Evolutionary conservation across 768 basidiomycete species (phyloP).

Genomic region (Lactarius sanguifluus): DNA sequence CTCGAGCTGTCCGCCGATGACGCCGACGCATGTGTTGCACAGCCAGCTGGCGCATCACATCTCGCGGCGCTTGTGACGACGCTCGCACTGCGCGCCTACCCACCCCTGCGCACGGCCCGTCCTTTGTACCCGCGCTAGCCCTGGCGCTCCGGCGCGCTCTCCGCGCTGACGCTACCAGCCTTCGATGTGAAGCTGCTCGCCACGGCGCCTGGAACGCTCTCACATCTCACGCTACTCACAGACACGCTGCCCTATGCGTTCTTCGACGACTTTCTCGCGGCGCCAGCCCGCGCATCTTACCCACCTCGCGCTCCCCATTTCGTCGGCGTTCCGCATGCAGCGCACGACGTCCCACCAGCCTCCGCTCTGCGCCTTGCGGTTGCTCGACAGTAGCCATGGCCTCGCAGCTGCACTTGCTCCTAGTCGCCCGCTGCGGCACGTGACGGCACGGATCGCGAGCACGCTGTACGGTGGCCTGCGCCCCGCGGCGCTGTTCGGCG

Average conservation of each 20-base stretch:
- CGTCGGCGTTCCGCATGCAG: constrained; percentile 9
- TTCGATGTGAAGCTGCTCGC: constrained; percentile 33
- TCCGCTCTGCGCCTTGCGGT: constrained; percentile 29
- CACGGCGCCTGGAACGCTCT: constrained; percentile 32
- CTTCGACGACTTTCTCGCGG: constrained; percentile 32
- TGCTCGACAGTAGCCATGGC: constrained; percentile 32
- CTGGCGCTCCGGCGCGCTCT: constrained; percentile 36
- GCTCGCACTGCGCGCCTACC: constrained; percentile 29
- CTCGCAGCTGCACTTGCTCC: constrained; percentile 33
- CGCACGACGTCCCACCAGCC: constrained; percentile 20
- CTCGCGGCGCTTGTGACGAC: constrained; percentile 33
- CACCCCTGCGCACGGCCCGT: constrained; percentile 23
- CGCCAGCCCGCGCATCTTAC: constrained; percentile 30
- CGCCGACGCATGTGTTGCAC: constrained; percentile 31
- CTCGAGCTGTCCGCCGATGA: constrained; percentile 29
- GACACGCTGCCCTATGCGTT: constrained; percentile 31
- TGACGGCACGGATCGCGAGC: constrained; percentile 32
- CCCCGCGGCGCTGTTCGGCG: constrained; percentile 35
- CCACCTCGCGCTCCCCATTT: constrained; percentile 23
- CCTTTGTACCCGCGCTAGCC: constrained; percentile 31
- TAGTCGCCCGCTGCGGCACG: constrained; percentile 32
- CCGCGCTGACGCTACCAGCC: constrained; percentile 33
- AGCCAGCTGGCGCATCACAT: constrained; percentile 32
- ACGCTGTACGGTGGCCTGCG: constrained; percentile 40
- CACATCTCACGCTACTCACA: constrained; percentile 31